Evolutionary conservation across 2,329 filamentous ascomycete genomes (phyloP), one percentile per base, ranked within the genome.

Genomic region (Hypoxylon sp.): DNA sequence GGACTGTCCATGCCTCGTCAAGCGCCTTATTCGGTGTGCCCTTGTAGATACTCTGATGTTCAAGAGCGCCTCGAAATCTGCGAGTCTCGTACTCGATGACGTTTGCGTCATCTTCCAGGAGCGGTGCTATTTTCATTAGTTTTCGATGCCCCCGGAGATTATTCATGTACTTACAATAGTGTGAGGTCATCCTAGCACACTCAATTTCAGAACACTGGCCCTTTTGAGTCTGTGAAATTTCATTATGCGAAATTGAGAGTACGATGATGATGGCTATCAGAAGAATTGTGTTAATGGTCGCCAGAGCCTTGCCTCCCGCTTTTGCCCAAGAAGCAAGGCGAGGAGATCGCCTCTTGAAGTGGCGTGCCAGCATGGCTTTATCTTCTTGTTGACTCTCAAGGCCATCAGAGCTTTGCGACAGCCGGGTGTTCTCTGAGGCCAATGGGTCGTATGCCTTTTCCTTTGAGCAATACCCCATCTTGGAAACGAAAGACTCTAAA

Each of bases 11-110:
- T 40, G 56, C 56, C 32, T 44, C 56, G 28, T 60, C 56, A 40
- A 60, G 56, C 12, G 45, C 56, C 40, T 60, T 60, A 2, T 60
- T 60, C n/a, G 56, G 56, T 20, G 48, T 36, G 12, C 57, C 57
- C 26, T 61, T 61, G 12, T 54, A 53, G 18, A 61, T 28, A 18
- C 50, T 54, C 14, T 40, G 32, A 26, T 61, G 49, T 26, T 61
- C 49, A 16, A 61, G 57, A 22, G 50, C 49, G 11, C 57, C 57
- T 48, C 44, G 50, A 14, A 61, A 61, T n/a, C 50, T 54, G 5
- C 42, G 57, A 26, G 33, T 40, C 30, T 61, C 57, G n/a, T 61
- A 53, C 18, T 54, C 57, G 9, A 61, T 61, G 24, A 38, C 57
- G 3, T 50, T 50, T 0, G 57, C 26, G 32, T 49, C 57, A 3